These are phyloP conservation scores for Suhomyces guaymorum DNA, from an alignment of 1,139 yeast species.

Conservation along the genomic window DNA sequence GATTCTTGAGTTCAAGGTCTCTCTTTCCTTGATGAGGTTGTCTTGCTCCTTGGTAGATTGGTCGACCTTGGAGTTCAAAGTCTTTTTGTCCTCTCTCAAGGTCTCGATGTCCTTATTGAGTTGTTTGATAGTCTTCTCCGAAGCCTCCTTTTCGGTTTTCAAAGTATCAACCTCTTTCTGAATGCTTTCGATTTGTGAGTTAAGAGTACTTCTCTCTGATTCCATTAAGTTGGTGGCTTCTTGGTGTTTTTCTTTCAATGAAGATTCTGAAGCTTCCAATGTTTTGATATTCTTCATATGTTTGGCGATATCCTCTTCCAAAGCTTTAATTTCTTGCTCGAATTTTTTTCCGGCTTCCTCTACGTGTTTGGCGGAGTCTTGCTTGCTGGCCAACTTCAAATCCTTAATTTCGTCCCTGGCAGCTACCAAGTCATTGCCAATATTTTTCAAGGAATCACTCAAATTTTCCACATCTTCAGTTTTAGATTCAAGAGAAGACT, in stretches of 20 bases:
- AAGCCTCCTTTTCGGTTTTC: slow-evolving; percentile 11
- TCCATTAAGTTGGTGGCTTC: too few species aligned
- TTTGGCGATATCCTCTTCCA: slow-evolving; percentile 11
- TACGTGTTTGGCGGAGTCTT: background rate
- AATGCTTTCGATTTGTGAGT: slow-evolving; percentile 3
- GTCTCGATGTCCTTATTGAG: slow-evolving; percentile 23
- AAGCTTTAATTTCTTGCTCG: slow-evolving; percentile 8
- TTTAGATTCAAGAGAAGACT: slow-evolving; percentile 28
- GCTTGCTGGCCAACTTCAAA: slow-evolving; percentile 15
- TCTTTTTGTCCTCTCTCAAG: slow-evolving; percentile 15
- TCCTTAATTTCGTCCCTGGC: slow-evolving; percentile 45
- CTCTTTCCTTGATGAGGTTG: slow-evolving; percentile 26
- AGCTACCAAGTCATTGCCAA: slow-evolving; percentile 74
- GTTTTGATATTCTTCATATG: slow-evolving; percentile 6
- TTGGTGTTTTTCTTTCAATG: slow-evolving; percentile 1
- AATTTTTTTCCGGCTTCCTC: slow-evolving; percentile 10
- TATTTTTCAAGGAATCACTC: slow-evolving; percentile 68
- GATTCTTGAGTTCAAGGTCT: slow-evolving; percentile 30
- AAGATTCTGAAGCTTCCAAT: slow-evolving; percentile 2
- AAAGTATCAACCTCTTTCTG: slow-evolving; percentile 12
- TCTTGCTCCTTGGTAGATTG: slow-evolving; percentile 23
- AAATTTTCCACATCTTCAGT: slow-evolving; percentile 57
- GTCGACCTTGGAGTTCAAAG: slow-evolving; percentile 14
- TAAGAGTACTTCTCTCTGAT: slow-evolving; percentile 2
- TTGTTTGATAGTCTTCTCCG: slow-evolving; percentile 12